A percentile compares a stretch with the other conserved stretches of the same genome.
phyloP scores from a whole-genome alignment of 108 stramenopile species.

The Pseudonitzschia pungens region DNA sequence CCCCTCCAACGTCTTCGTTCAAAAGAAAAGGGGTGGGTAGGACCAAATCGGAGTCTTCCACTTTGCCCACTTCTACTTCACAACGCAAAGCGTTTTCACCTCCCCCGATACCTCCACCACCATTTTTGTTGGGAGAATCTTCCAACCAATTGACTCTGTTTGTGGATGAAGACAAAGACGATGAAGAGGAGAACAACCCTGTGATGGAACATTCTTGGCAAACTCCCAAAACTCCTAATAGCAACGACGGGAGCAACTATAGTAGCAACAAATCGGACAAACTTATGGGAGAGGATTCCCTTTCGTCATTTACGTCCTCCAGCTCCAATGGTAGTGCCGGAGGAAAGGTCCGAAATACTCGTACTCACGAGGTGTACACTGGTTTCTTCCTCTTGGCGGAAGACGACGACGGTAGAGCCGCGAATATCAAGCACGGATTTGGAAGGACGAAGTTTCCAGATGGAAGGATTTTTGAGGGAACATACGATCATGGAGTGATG shows the following conservation, averaged over 20 bases:
- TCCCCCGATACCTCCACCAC: not conserved
- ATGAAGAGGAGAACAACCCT: not conserved
- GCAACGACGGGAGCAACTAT: not conserved
- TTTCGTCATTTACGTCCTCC: not conserved
- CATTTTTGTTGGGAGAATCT: not conserved
- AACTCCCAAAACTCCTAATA: not conserved
- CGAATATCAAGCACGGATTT: constrained; percentile 68
- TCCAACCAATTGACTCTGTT: not conserved
- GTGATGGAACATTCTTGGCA: not conserved
- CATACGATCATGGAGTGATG: constrained; percentile 15
- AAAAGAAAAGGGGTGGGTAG: not conserved
- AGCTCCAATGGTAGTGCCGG: constrained; percentile 2
- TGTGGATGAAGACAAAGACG: not conserved
- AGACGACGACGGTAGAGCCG: constrained; percentile 4
- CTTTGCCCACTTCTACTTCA: not conserved
- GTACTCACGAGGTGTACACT: constrained; percentile 44
- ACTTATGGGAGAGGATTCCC: not conserved
- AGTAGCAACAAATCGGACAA: not conserved
- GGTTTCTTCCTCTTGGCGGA: constrained; percentile 62
- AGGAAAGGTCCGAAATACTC: constrained; percentile 1
- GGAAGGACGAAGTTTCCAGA: constrained; percentile 67
- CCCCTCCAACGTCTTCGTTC: not conserved
- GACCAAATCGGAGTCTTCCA: not conserved
- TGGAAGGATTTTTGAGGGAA: constrained; percentile 33
- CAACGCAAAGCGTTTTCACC: not conserved